A percentile compares a stretch with the other conserved stretches of the same genome.
Conservation (phyloP, 495 filamentous ascomycete genomes). For the Pseudomonodictys pantanalensis region DNA sequence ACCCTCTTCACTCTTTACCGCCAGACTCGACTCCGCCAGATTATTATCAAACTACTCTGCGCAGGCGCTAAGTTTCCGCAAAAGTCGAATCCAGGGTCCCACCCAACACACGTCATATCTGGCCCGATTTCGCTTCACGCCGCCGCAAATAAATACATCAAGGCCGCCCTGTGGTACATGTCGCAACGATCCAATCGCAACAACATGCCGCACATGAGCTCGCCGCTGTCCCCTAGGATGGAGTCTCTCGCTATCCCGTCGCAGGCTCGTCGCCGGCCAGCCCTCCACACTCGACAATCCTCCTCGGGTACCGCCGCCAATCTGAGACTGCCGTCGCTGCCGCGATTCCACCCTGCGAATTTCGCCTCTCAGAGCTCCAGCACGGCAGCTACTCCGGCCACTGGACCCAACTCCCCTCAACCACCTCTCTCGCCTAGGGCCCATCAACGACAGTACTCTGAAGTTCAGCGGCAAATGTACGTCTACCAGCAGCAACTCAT, state of each 20-base stretch:
- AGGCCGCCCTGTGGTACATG: constrained; percentile 15
- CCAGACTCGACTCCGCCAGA: neutral
- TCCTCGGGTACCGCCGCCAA: constrained; percentile 23
- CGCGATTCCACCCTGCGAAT: constrained; percentile 47
- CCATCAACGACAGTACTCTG: constrained; percentile 38
- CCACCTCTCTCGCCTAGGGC: constrained; percentile 36
- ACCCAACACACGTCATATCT: constrained; percentile 10
- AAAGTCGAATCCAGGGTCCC: constrained; percentile 4
- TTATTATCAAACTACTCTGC: neutral
- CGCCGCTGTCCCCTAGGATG: constrained; percentile 31
- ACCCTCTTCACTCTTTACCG: neutral
- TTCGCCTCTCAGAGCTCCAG: constrained; percentile 37
- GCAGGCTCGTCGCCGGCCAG: constrained; percentile 22
- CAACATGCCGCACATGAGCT: constrained; percentile 14
- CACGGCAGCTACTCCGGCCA: constrained; percentile 30
- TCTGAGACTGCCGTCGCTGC: constrained; percentile 41
- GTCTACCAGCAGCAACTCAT: constrained; percentile 41
- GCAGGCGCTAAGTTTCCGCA: neutral
- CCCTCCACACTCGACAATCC: constrained; percentile 16
- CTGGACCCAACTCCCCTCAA: constrained; percentile 32
- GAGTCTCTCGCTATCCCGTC: constrained; percentile 30
- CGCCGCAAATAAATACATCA: neutral
- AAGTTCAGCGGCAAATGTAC: constrained; percentile 42
- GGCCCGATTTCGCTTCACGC: constrained; percentile 4
- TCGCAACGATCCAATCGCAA: constrained; percentile 12